phyloP scores from a whole-genome alignment of 139 green algal species.

The Chlorella sp. region DNA sequence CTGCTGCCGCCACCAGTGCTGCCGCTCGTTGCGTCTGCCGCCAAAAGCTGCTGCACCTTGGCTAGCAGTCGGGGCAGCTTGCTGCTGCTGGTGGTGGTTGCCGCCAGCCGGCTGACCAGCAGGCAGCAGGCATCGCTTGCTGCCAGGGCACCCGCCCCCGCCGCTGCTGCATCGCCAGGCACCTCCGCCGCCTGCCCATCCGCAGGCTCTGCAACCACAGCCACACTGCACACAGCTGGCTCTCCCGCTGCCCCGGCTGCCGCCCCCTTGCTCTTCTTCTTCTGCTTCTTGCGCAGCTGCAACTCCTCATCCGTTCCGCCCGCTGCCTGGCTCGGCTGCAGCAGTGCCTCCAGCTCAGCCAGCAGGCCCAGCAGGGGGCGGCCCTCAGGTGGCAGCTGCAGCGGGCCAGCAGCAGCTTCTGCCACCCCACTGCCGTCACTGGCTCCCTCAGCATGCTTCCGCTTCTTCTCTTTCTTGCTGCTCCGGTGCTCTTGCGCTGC shows the following conservation, averaged over 20 bases:
- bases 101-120: background rate
- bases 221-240: background rate
- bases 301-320: background rate
- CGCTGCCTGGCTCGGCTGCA: background rate
- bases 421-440: too few relatives aligned
- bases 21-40: background rate
- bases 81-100: background rate
- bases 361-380: constrained; percentile 3
- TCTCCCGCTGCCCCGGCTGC: background rate
- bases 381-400: constrained; percentile 11
- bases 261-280: background rate
- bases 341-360: background rate
- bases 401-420: background rate
- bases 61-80: background rate
- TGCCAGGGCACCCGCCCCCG: too few relatives aligned
- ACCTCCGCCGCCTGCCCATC: background rate
- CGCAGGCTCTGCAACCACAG: background rate
- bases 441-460: background rate
- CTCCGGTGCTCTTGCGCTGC: too few relatives aligned
- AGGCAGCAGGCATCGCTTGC: background rate
- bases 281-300: constrained; percentile 3
- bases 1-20: background rate
- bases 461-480: constrained; percentile 2
- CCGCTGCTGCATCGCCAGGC: too few relatives aligned
- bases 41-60: background rate